These are phyloP conservation scores for Diaporthe australafricana DNA, from an alignment of 2,329 filamentous ascomycete genomes.

Conservation along the genomic window DNA sequence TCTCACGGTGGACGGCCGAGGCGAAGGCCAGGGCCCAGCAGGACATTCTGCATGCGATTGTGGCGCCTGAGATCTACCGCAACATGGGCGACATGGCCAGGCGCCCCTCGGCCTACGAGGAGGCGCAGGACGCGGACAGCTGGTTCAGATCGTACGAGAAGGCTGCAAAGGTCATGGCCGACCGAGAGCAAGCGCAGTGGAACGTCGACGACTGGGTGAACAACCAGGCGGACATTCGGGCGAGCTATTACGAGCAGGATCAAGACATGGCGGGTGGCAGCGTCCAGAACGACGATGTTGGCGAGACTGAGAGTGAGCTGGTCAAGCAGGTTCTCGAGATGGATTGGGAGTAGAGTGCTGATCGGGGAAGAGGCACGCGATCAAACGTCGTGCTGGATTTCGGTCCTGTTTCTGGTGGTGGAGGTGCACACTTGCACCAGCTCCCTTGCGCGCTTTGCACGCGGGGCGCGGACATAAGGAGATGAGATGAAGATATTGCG, in stretches of 20 bases:
- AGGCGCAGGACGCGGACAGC: background rate
- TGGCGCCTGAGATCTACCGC: too few species aligned
- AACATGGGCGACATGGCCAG: too few species aligned
- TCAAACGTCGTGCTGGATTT: background rate
- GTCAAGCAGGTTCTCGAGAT: conserved; percentile 6
- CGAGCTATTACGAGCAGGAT: background rate
- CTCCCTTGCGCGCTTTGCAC: background rate
- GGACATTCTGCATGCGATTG: background rate
- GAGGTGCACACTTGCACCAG: background rate
- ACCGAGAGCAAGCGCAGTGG: background rate
- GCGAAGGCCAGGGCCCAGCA: background rate
- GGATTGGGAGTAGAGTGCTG: background rate
- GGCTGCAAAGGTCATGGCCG: background rate
- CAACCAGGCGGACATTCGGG: background rate
- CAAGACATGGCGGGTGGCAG: background rate
- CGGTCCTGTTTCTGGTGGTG: background rate
- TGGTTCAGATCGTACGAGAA: background rate
- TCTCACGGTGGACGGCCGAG: background rate
- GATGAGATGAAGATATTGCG: too few species aligned
- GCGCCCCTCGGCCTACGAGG: too few species aligned
- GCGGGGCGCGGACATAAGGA: background rate
- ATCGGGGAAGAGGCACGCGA: background rate
- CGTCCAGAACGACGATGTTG: background rate
- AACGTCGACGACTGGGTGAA: background rate
- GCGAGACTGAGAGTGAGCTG: background rate